Evolutionary conservation across 768 basidiomycete species (phyloP).

Genomic region (Hygrocybe coccinea): DNA sequence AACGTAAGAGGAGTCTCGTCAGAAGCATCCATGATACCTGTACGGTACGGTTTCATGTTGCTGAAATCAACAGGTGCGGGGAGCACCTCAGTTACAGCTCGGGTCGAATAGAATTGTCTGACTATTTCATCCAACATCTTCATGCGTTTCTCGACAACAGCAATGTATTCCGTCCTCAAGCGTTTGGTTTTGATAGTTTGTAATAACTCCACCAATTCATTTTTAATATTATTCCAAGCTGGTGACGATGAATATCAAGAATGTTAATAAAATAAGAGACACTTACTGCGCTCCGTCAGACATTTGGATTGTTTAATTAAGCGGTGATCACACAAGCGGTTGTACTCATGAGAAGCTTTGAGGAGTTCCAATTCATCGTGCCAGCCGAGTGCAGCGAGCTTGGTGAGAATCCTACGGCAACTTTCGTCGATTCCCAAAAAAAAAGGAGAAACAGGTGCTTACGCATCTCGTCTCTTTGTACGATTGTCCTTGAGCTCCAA

Average conservation of each 20-base stretch:
- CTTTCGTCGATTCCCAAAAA: neutral
- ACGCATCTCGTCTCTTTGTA: neutral
- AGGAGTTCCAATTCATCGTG: neutral
- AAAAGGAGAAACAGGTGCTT: neutral
- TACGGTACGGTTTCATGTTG: too few species aligned
- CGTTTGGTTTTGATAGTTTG: too few species aligned
- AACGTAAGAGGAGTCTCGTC: too few species aligned
- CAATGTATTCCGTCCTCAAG: too few species aligned
- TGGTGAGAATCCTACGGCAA: neutral
- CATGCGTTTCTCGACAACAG: too few species aligned
- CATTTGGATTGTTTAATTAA: constrained; percentile 45
- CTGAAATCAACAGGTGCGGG: too few species aligned
- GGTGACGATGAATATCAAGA: neutral
- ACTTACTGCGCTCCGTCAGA: constrained; percentile 49
- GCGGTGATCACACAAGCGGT: constrained; percentile 18
- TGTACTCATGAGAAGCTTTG: too few species aligned
- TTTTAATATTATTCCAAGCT: neutral
- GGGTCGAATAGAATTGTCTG: too few species aligned
- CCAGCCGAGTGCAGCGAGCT: neutral
- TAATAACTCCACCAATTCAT: neutral
- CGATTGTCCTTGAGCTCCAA: neutral
- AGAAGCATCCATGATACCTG: too few species aligned
- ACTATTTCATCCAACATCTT: too few species aligned
- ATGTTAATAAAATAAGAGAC: too few species aligned
- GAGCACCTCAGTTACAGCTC: too few species aligned